Evolutionary conservation across 164 flowering plant species (phyloP), one percentile per base, ranked within the genome.

Genomic region (Aristolochia fimbriata): DNA sequence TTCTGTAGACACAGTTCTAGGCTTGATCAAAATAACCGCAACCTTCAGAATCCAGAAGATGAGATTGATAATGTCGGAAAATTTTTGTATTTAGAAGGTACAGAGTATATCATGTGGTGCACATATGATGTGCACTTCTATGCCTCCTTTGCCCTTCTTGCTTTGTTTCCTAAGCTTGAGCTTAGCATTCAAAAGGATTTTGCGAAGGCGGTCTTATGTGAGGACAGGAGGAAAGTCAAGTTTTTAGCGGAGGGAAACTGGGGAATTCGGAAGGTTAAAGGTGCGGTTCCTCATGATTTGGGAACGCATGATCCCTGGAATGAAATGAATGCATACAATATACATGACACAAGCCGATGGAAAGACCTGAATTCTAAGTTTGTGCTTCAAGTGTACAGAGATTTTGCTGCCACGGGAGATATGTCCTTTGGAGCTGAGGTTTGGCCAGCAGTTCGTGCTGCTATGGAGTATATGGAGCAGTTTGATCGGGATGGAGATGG

Each of bases 51-150:
- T 17, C 57, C 65, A 51, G 64, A 60, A 10, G 53, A 72, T 70
- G 80, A 75, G 31, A 61, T 15, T 50, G 86, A 85, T 33, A 88
- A 87, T 75, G 95, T 87, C 64, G 97, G 97, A 51, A 72, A 86
- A 68, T 90, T 90, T 79, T 71, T 90, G 17, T 90, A 90, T 67
- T 78, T 90, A 73, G 97, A 90, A 76, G 95, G 97, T 41, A 85
- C 87, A 30, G 97, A 90, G 67, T 90, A 90, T 62, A 70, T 90
- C 46, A 90, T 90, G 97, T 90, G 97, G 97, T 79, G 85, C 62
- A 90, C 97, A 15, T 90, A 90, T 71, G 97, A 90, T 74, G 97
- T 90, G 15, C 97, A 90, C 69, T 90, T 90, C 68, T 90, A 90
- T 72, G 97, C 97, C 50, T 90, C 97, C 17, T 85, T 77, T 83